phyloP scores from a whole-genome alignment of 371 early-diverging fungal genomes.

The Saksenaea oblongispora region DNA sequence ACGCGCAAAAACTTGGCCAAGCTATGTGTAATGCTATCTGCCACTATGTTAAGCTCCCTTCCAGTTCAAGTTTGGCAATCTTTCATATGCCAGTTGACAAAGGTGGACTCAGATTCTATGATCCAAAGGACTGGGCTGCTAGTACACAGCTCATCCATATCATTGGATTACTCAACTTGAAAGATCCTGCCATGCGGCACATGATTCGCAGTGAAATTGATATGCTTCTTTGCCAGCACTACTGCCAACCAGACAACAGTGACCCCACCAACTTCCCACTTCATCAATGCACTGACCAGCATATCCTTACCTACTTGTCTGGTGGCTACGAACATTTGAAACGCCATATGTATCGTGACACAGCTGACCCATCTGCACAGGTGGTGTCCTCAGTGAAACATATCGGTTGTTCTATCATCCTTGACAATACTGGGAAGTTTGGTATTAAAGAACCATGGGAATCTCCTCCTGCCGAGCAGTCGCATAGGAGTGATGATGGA shows the following conservation, averaged over 20 bases:
- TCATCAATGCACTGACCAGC: background rate
- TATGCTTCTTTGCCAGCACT: background rate
- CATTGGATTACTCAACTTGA: background rate
- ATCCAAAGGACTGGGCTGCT: background rate
- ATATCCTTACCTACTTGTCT: background rate
- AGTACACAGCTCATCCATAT: background rate
- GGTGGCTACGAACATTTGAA: conserved; percentile 2
- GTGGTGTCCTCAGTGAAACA: background rate
- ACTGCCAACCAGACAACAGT: background rate
- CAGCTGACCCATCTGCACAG: background rate
- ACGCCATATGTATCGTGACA: background rate
- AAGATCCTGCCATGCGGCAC: background rate
- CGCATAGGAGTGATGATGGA: too few species aligned
- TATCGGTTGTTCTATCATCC: background rate
- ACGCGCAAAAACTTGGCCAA: background rate
- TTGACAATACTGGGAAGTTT: background rate
- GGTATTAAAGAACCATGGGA: background rate
- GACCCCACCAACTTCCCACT: background rate
- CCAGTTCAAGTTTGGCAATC: background rate
- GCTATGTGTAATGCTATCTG: background rate
- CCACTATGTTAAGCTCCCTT: background rate
- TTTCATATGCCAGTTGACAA: background rate
- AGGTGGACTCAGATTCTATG: background rate
- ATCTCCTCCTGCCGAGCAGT: background rate
- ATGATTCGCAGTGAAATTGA: background rate